Percentiles rank a stretch among this genome's conserved stretches.
phyloP scores from a whole-genome alignment of 768 basidiomycete species.

The Leccinum boreale region DNA sequence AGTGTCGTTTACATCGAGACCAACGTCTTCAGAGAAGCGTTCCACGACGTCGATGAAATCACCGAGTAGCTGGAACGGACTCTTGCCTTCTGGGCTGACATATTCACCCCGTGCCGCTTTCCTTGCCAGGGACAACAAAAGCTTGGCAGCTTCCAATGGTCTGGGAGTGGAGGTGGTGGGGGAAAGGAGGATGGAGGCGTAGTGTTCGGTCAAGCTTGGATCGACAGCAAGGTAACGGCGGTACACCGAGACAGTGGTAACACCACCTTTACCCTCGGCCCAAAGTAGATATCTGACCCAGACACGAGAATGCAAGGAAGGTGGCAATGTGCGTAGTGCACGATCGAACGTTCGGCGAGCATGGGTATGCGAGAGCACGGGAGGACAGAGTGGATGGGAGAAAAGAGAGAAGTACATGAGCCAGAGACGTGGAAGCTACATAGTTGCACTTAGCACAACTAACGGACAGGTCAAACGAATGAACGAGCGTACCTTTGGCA shows the following conservation, averaged over 20 bases:
- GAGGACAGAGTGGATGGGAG: constrained; percentile 84
- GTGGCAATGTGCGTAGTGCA: constrained; percentile 88
- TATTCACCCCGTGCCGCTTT: constrained; percentile 84
- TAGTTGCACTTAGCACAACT: constrained; percentile 3
- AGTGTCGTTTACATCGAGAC: constrained; percentile 79
- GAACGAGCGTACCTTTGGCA: constrained; percentile 68
- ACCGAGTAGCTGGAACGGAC: constrained; percentile 88
- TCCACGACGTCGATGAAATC: constrained; percentile 94
- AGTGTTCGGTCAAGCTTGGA: constrained; percentile 77
- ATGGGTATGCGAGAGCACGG: constrained; percentile 81
- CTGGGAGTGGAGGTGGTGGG: constrained; percentile 59
- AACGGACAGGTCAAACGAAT: neutral
- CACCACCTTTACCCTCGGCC: constrained; percentile 80
- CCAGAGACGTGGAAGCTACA: constrained; percentile 90
- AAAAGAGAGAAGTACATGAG: constrained; percentile 89
- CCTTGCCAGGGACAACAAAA: constrained; percentile 78
- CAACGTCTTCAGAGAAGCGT: constrained; percentile 87
- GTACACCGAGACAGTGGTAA: constrained; percentile 78
- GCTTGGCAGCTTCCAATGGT: constrained; percentile 91
- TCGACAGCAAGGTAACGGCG: constrained; percentile 85
- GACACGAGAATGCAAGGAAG: constrained; percentile 85
- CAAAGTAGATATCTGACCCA: constrained; percentile 93
- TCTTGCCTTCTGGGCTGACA: constrained; percentile 86
- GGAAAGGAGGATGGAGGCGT: constrained; percentile 63
- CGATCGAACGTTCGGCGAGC: constrained; percentile 94